Evolutionary conservation across 1,284 basidiomycete genomes (phyloP).

Genomic region (Lignosus rhinocerotis): DNA sequence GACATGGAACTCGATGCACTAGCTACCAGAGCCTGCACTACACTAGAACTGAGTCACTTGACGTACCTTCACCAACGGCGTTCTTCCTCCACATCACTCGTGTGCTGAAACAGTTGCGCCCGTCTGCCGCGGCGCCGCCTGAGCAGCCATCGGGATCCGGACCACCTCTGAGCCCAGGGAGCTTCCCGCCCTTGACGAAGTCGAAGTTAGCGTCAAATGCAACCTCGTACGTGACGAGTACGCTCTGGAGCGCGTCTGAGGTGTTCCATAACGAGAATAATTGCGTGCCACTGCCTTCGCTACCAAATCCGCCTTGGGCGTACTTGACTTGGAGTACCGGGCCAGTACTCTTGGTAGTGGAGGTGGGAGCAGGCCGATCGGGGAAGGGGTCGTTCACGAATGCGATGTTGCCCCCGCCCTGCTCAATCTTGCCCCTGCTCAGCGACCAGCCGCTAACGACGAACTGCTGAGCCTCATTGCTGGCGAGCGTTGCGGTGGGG

Average conservation of each 20-base stretch:
- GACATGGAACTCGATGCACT: not conserved
- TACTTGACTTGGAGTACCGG: conserved; percentile 70
- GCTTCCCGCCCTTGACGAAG: conserved; percentile 51
- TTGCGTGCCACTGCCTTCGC: conserved; percentile 63
- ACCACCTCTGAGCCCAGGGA: conserved; percentile 48
- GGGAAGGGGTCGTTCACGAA: conserved; percentile 72
- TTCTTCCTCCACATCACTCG: conserved; percentile 47
- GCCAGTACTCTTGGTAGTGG: conserved; percentile 36
- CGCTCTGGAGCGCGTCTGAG: conserved; percentile 55
- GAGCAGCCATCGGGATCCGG: conserved; percentile 40
- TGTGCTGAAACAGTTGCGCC: conserved; percentile 46
- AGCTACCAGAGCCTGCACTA: not conserved
- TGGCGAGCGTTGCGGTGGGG: conserved; percentile 60
- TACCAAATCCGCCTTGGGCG: conserved; percentile 58
- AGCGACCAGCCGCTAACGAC: conserved; percentile 64
- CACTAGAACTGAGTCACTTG: not conserved
- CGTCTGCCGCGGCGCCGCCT: conserved; percentile 42
- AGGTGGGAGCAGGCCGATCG: conserved; percentile 36
- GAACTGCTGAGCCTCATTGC: conserved; percentile 50
- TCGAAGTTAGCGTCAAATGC: conserved; percentile 60
- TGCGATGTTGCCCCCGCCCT: conserved; percentile 51
- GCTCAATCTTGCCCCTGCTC: conserved; percentile 59
- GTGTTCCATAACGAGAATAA: conserved; percentile 68
- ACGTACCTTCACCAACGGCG: conserved; percentile 44
- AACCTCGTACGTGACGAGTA: conserved; percentile 71